A percentile compares a stretch with the other conserved stretches of the same genome.
These are phyloP conservation scores for Fusarium caatingaense DNA, from an alignment of 2,329 filamentous ascomycete genomes.

Conservation along the genomic window DNA sequence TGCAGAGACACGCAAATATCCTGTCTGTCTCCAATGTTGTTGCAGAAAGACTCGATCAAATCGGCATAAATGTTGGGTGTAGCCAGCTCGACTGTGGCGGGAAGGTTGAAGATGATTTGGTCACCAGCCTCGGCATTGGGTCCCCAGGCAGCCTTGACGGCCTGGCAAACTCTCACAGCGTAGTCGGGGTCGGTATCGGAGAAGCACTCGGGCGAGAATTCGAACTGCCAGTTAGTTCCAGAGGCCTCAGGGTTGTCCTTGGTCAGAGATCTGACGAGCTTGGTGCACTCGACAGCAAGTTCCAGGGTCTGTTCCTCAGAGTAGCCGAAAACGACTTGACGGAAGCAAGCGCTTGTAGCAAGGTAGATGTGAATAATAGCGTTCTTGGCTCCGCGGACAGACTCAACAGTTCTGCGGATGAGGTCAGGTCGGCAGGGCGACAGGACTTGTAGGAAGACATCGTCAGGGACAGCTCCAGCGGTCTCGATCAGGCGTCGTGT, in stretches of 20 bases:
- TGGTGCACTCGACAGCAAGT: constrained; percentile 86
- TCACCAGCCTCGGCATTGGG: constrained; percentile 73
- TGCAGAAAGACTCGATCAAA: constrained; percentile 95
- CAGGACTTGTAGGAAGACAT: constrained; percentile 92
- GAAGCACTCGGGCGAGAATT: constrained; percentile 89
- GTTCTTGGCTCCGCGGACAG: constrained; percentile 89
- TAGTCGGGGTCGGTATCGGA: constrained; percentile 90
- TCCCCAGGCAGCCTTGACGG: constrained; percentile 93
- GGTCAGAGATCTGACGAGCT: constrained; percentile 87
- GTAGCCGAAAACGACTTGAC: constrained; percentile 89
- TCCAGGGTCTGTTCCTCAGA: constrained; percentile 83
- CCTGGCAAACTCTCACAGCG: constrained; percentile 85
- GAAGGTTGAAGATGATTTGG: constrained; percentile 95
- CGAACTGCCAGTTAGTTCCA: constrained; percentile 78
- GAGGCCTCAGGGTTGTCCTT: constrained; percentile 75
- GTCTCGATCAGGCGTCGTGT: constrained; percentile 82
- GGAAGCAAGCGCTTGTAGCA: constrained; percentile 95
- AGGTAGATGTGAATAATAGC: constrained; percentile 96
- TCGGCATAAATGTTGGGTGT: constrained; percentile 97
- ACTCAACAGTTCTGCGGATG: constrained; percentile 86
- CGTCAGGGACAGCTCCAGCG: constrained; percentile 58
- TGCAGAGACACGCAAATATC: constrained; percentile 88
- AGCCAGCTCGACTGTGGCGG: constrained; percentile 93
- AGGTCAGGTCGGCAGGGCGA: constrained; percentile 92
- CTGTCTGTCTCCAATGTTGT: constrained; percentile 86